Conservation (phyloP, 495 filamentous ascomycete species). For the Tuber brumale region DNA sequence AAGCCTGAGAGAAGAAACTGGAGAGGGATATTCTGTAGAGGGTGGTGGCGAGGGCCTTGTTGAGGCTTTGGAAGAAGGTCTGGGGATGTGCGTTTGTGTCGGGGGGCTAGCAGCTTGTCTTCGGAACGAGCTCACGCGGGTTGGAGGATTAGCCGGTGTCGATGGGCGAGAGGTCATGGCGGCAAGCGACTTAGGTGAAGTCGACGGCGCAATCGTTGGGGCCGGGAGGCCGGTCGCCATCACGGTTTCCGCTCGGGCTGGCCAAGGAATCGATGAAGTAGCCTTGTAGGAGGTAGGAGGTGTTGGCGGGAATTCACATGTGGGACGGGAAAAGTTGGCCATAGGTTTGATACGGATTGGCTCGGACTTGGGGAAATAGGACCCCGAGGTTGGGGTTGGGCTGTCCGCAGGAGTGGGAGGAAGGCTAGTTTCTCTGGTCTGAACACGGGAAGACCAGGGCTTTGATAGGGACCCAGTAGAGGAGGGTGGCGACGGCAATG, state of each 20-base stretch:
- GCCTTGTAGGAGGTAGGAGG: not conserved
- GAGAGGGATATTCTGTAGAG: too few species aligned
- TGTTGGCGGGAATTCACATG: not conserved
- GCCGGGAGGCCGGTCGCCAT: not conserved
- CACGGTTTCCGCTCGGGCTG: not conserved
- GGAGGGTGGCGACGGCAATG: slow-evolving; percentile 13
- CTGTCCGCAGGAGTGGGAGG: slow-evolving; percentile 21
- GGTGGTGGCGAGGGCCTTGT: not conserved
- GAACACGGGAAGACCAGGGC: slow-evolving; percentile 1
- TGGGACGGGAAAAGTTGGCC: not conserved
- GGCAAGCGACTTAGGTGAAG: not conserved
- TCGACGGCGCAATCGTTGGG: not conserved
- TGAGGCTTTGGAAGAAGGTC: not conserved
- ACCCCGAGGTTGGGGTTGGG: not conserved
- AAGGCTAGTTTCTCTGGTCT: not conserved
- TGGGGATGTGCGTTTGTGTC: not conserved
- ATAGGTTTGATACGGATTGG: not conserved
- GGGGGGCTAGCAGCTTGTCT: not conserved
- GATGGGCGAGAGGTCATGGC: not conserved
- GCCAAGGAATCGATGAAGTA: not conserved
- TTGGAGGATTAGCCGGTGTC: not conserved
- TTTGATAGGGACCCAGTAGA: slow-evolving; percentile 16
- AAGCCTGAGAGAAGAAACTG: not conserved
- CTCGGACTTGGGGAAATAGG: not conserved
- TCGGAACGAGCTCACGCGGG: not conserved